Evolutionary conservation across 2,329 filamentous ascomycete genomes (phyloP).

Genomic region (Zymoseptoria tritici): DNA sequence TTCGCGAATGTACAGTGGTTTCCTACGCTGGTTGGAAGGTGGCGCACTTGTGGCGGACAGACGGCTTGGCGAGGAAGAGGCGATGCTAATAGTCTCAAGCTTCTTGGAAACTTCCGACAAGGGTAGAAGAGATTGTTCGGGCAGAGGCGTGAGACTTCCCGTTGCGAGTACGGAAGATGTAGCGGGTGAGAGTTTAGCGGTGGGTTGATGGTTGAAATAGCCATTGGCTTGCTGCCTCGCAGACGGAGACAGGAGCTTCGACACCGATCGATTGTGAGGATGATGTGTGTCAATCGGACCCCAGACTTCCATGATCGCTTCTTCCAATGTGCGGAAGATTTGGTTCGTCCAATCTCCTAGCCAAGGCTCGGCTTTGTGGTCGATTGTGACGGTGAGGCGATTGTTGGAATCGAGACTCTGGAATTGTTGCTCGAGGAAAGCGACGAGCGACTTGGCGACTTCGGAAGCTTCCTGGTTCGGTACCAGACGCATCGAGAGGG

Average conservation of each 20-base stretch:
- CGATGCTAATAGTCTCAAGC: conserved; percentile 20
- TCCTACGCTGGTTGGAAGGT: conserved; percentile 30
- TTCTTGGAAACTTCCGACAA: conserved; percentile 19
- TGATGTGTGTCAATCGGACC: conserved; percentile 42
- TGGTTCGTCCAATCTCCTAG: conserved; percentile 75
- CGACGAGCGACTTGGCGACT: conserved; percentile 60
- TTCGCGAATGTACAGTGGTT: conserved; percentile 88
- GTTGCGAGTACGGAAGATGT: conserved; percentile 48
- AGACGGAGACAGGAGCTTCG: conserved; percentile 10
- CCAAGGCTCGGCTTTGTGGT: conserved; percentile 94
- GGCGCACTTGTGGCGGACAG: conserved; percentile 31
- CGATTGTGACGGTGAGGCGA: conserved; percentile 69
- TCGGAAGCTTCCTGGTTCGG: conserved; percentile 81
- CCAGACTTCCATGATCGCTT: conserved; percentile 81
- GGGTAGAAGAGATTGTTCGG: conserved; percentile 22
- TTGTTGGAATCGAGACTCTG: conserved; percentile 71
- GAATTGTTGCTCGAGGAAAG: conserved; percentile 66
- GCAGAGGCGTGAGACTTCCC: conserved; percentile 29
- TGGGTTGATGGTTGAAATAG: conserved; percentile 28
- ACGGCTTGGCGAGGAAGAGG: too few relatives aligned
- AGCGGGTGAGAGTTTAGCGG: conserved; percentile 37
- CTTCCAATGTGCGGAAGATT: conserved; percentile 82
- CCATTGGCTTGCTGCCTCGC: conserved; percentile 8
- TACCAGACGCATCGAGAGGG: conserved; percentile 83
- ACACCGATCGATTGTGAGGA: conserved; percentile 11